These are phyloP conservation scores for Stephanodiscus triporus DNA, from an alignment of 108 stramenopile genomes.

Conservation along the genomic window DNA sequence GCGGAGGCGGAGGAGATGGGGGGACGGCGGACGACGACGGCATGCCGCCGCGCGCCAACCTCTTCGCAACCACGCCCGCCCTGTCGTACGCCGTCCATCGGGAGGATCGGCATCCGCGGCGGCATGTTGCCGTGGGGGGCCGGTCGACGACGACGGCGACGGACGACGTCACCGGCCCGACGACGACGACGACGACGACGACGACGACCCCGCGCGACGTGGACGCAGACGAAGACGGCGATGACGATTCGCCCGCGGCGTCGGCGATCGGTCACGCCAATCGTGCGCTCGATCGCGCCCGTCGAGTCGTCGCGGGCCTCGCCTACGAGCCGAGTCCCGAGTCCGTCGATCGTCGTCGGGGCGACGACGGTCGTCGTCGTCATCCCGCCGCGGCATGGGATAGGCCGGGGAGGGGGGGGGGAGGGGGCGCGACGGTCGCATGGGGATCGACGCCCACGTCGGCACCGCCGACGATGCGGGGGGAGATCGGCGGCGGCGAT, in stretches of 20 bases:
- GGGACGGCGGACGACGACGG: too few species aligned
- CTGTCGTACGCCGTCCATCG: too few species aligned
- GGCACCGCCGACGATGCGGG: too few species aligned
- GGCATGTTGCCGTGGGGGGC: too few species aligned
- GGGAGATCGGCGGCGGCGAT: background rate
- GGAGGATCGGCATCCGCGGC: too few species aligned
- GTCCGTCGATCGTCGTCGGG: constrained; percentile 2
- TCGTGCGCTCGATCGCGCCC: constrained; percentile 36
- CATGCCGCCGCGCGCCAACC: too few species aligned
- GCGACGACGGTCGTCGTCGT: background rate
- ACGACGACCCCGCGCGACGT: constrained; percentile 5
- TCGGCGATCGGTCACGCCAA: constrained; percentile 44
- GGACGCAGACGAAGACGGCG: background rate
- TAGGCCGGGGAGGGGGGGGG: too few species aligned
- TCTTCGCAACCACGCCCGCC: too few species aligned
- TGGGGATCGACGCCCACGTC: constrained; percentile 5
- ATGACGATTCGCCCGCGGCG: background rate
- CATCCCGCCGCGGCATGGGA: too few species aligned
- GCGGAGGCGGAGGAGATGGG: too few species aligned
- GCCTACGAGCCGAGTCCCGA: constrained; percentile 49
- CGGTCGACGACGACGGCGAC: background rate
- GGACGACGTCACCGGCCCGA: background rate
- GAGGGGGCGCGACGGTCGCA: too few species aligned
- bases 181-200: constrained; percentile 1
- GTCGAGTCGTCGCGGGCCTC: constrained; percentile 38